phyloP scores from a whole-genome alignment of 441 rosid genomes.

The Brassica hybrid region DNA sequence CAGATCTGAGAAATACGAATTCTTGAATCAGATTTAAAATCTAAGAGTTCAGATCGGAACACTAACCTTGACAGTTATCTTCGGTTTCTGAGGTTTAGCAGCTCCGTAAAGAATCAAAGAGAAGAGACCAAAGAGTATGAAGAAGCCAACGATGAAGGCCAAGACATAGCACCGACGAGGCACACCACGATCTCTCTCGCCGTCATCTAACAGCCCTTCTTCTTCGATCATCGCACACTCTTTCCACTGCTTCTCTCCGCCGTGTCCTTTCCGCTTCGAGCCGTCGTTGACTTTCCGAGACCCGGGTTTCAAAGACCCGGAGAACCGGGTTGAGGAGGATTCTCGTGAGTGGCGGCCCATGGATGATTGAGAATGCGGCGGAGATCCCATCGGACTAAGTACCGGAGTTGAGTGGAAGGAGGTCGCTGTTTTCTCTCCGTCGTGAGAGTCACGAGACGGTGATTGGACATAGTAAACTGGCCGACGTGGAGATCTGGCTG shows the following conservation, averaged over 20 bases:
- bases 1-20: constrained; percentile 12
- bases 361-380: constrained; percentile 93
- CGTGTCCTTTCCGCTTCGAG: constrained; percentile 53
- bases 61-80: constrained; percentile 70
- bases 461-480: constrained; percentile 95
- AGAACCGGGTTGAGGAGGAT: constrained; percentile 86
- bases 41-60: background rate
- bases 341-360: constrained; percentile 88
- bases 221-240: constrained; percentile 84
- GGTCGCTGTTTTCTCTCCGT: constrained; percentile 91
- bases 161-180: constrained; percentile 85
- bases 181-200: constrained; percentile 60
- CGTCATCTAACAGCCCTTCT: constrained; percentile 89
- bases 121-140: constrained; percentile 76
- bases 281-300: constrained; percentile 81
- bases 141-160: constrained; percentile 79
- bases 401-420: constrained; percentile 97
- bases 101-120: constrained; percentile 90
- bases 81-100: constrained; percentile 85
- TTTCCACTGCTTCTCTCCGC: constrained; percentile 71
- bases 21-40: background rate
- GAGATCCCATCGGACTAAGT: constrained; percentile 87
- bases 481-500: constrained; percentile 85
- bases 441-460: constrained; percentile 95
- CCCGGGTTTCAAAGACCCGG: constrained; percentile 90